Conservation (phyloP, 1,284 basidiomycete species). For the Cystobasidium slooffiae region DNA sequence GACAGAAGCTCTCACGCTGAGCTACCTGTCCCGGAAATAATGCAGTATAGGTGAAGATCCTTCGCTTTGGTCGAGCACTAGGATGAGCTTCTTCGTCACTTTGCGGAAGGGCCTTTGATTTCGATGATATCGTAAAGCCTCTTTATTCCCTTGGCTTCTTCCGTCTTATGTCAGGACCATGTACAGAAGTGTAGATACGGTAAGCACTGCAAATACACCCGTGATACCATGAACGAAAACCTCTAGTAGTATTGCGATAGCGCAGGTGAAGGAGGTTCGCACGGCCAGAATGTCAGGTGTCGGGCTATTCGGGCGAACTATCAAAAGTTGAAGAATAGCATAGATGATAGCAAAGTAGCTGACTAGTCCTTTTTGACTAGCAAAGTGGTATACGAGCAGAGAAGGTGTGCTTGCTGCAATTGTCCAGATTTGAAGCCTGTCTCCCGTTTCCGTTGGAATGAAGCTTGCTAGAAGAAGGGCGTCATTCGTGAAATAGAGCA, state of each 20-base stretch:
- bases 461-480: slow-evolving; percentile 37
- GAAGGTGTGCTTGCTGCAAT: slow-evolving; percentile 21
- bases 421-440: slow-evolving; percentile 20
- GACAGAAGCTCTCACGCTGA: no score
- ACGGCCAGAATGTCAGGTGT: slow-evolving; percentile 19
- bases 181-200: not conserved
- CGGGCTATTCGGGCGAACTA: slow-evolving; percentile 14
- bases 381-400: slow-evolving; percentile 24
- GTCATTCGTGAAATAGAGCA: slow-evolving; percentile 32
- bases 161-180: slow-evolving; percentile 5
- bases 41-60: no score
- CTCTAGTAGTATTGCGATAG: slow-evolving; percentile 23
- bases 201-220: not conserved
- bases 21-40: no score
- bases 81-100: no score
- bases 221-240: slow-evolving; percentile 31
- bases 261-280: slow-evolving; percentile 19
- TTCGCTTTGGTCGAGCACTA: no score
- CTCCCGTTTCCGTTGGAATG: slow-evolving; percentile 10
- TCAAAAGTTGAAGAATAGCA: not conserved
- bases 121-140: not conserved
- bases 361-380: slow-evolving; percentile 25
- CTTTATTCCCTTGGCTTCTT: not conserved
- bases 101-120: not conserved
- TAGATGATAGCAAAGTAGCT: slow-evolving; percentile 17